These are phyloP conservation scores for Trichoderma gamsii DNA, from an alignment of 495 filamentous ascomycete genomes.

Conservation along the genomic window DNA sequence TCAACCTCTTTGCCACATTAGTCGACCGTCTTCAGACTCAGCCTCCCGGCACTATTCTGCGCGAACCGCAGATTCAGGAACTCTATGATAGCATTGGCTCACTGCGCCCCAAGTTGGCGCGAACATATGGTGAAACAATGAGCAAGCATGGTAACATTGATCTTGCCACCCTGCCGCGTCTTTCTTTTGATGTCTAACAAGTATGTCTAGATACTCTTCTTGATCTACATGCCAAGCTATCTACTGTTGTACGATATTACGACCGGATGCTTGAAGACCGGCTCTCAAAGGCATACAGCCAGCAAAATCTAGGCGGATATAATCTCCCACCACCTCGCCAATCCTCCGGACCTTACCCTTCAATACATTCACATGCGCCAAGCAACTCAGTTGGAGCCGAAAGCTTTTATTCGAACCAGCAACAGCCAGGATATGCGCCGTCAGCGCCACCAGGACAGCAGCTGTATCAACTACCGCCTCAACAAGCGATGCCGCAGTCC, in stretches of 20 bases:
- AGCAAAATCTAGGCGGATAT: constrained; percentile 59
- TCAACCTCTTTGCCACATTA: constrained; percentile 89
- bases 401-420: constrained; percentile 71
- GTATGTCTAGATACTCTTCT: constrained; percentile 64
- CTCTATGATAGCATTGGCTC: constrained; percentile 93
- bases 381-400: constrained; percentile 51
- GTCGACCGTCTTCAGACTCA: constrained; percentile 94
- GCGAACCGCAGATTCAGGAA: constrained; percentile 96
- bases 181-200: background rate
- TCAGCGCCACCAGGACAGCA: constrained; percentile 12
- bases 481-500: constrained; percentile 22
- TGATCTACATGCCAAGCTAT: constrained; percentile 89
- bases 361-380: constrained; percentile 46
- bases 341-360: constrained; percentile 60
- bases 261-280: constrained; percentile 97
- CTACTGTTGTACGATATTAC: constrained; percentile 97
- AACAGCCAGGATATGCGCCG: constrained; percentile 48
- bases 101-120: constrained; percentile 85
- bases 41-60: constrained; percentile 85
- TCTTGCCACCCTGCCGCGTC: background rate
- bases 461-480: constrained; percentile 30
- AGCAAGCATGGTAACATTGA: constrained; percentile 81
- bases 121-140: constrained; percentile 98
- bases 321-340: constrained; percentile 45
- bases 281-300: constrained; percentile 83